These are phyloP conservation scores for Caryopteris hybrid DNA, from an alignment of 305 asterid species.

Conservation along the genomic window DNA sequence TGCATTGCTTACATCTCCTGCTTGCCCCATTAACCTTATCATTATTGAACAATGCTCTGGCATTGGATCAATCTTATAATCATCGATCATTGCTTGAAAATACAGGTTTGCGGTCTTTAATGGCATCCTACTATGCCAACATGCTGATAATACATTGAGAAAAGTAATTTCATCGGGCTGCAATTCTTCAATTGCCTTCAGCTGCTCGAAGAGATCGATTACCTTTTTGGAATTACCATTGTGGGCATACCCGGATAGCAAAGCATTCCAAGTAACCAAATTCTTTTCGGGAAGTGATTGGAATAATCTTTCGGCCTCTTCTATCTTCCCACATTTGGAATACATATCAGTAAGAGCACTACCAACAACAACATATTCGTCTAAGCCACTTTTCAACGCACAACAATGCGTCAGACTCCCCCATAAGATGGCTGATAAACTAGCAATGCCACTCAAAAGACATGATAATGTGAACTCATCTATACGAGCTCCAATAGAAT, in stretches of 20 bases:
- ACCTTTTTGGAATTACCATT: slow-evolving; percentile 46
- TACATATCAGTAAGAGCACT: slow-evolving; percentile 78
- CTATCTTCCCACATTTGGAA: slow-evolving; percentile 61
- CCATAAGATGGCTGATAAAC: slow-evolving; percentile 41
- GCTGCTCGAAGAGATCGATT: slow-evolving; percentile 43
- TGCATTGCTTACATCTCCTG: slow-evolving; percentile 46
- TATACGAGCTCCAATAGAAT: slow-evolving; percentile 29
- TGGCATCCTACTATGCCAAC: slow-evolving; percentile 50
- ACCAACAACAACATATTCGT: slow-evolving; percentile 57
- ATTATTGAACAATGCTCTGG: slow-evolving; percentile 65
- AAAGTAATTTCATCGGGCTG: slow-evolving; percentile 69
- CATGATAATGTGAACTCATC: slow-evolving; percentile 79
- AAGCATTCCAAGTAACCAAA: slow-evolving; percentile 65
- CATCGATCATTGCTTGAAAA: slow-evolving; percentile 46
- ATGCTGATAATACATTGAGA: slow-evolving; percentile 61
- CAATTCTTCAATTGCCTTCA: slow-evolving; percentile 30
- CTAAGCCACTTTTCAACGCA: slow-evolving; percentile 47
- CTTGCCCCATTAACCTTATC: slow-evolving; percentile 63
- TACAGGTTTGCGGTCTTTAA: slow-evolving; percentile 34
- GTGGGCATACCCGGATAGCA: slow-evolving; percentile 71
- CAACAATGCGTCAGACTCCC: slow-evolving; percentile 58
- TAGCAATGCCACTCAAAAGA: slow-evolving; percentile 60
- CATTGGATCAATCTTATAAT: slow-evolving; percentile 47
- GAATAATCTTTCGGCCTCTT: slow-evolving; percentile 41
- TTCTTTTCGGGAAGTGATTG: slow-evolving; percentile 47